Conservation (phyloP, 805 yeast species). For the Candida sphagnicola region DNA sequence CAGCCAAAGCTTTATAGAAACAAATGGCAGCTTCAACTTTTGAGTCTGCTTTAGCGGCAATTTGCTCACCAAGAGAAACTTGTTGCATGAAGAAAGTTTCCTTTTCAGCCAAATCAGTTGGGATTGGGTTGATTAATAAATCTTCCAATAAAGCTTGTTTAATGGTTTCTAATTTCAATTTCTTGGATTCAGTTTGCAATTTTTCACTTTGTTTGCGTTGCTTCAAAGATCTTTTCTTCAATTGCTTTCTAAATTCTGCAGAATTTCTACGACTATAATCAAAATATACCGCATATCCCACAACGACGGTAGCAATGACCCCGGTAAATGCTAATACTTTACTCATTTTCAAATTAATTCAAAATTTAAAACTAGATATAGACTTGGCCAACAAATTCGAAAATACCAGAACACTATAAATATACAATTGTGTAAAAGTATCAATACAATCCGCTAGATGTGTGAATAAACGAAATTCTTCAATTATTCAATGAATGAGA, state of each 20-base stretch:
- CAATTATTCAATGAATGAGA: too few relatives aligned
- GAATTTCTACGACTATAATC: constrained; percentile 88
- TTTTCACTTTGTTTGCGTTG: constrained; percentile 57
- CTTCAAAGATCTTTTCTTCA: constrained; percentile 60
- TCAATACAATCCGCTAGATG: too few relatives aligned
- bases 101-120: constrained; percentile 61
- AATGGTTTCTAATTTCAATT: constrained; percentile 56
- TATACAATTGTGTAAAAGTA: too few relatives aligned
- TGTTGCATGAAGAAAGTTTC: constrained; percentile 79
- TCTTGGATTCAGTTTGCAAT: constrained; percentile 53
- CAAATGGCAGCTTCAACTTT: constrained; percentile 82
- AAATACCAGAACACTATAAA: too few relatives aligned
- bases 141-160: constrained; percentile 61
- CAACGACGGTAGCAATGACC: constrained; percentile 49
- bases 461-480: too few relatives aligned
- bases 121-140: constrained; percentile 69
- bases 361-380: too few relatives aligned
- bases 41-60: constrained; percentile 60
- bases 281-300: constrained; percentile 82
- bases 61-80: constrained; percentile 82
- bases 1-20: constrained; percentile 89
- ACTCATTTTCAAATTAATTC: too few relatives aligned
- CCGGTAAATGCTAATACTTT: constrained; percentile 27
- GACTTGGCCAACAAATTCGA: too few relatives aligned
- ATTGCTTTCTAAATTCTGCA: constrained; percentile 72